Evolutionary conservation across 2,329 filamentous ascomycete genomes (phyloP).

Genomic region (Diplodia scrobiculata): DNA sequence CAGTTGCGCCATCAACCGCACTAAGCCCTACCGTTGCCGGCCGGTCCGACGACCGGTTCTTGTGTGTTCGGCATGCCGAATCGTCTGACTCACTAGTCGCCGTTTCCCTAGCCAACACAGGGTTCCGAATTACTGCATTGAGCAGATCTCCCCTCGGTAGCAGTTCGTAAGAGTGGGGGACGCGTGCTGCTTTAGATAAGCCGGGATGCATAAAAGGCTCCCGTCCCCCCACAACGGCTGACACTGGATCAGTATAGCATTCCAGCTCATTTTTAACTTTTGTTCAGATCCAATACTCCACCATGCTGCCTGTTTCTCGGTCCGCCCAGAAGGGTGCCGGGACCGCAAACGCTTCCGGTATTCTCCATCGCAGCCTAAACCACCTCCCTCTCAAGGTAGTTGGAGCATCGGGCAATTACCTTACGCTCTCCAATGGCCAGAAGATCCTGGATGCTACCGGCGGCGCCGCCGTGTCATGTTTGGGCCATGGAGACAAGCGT

Average conservation of each 20-base stretch:
- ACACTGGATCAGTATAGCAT: not conserved
- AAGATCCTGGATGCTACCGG: conserved; percentile 71
- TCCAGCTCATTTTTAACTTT: not conserved
- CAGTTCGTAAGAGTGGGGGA: not conserved
- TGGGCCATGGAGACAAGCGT: conserved; percentile 67
- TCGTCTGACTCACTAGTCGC: conserved; percentile 7
- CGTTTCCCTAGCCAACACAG: not conserved
- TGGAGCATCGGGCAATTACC: conserved; percentile 54
- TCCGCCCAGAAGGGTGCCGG: not conserved
- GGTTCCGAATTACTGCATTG: not conserved
- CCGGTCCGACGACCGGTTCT: conserved; percentile 14
- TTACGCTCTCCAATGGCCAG: conserved; percentile 59
- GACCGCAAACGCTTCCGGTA: conserved; percentile 32
- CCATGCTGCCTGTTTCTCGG: conserved; percentile 1
- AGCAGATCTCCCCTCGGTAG: not conserved
- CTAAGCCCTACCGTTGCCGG: conserved; percentile 16
- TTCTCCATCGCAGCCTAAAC: conserved; percentile 58
- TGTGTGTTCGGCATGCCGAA: conserved; percentile 17
- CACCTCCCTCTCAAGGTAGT: conserved; percentile 52
- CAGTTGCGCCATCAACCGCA: not conserved
- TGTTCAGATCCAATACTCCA: not conserved
- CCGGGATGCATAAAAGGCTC: not conserved
- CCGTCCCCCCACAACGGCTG: not conserved
- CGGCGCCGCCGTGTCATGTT: conserved; percentile 70
- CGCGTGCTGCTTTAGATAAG: not conserved